A percentile compares a stretch with the other conserved stretches of the same genome.
Conservation (phyloP, 2,329 filamentous ascomycete species). For the Cercospora janseana region DNA sequence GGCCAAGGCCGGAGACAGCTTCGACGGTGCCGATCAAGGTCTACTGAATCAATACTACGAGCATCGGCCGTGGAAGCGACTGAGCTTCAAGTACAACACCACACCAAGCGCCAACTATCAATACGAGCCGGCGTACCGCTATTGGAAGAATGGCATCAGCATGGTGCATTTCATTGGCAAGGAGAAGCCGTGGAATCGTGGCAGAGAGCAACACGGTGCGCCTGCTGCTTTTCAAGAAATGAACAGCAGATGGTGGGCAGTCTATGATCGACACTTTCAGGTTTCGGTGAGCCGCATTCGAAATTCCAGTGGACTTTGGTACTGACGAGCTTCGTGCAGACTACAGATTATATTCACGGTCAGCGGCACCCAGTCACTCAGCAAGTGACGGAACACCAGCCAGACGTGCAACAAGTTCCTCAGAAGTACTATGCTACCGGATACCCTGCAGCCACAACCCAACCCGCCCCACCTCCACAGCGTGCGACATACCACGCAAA, state of each 20-base stretch:
- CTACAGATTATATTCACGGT: slow-evolving; percentile 23
- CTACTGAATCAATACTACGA: slow-evolving; percentile 92
- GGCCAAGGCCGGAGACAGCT: slow-evolving; percentile 83
- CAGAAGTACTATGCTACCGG: slow-evolving; percentile 28
- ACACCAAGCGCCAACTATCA: slow-evolving; percentile 97
- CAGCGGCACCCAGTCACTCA: slow-evolving; percentile 15
- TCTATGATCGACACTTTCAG: slow-evolving; percentile 84
- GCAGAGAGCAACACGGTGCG: slow-evolving; percentile 47
- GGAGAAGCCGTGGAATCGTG: slow-evolving; percentile 75
- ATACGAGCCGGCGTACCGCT: slow-evolving; percentile 89
- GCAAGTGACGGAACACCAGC: slow-evolving; percentile 13
- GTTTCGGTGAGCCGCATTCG: slow-evolving; percentile 32
- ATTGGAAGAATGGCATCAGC: slow-evolving; percentile 86
- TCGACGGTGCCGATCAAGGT: slow-evolving; percentile 95
- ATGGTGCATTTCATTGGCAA: slow-evolving; percentile 93
- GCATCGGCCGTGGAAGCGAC: slow-evolving; percentile 70
- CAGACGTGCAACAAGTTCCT: background rate
- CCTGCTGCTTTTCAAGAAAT: slow-evolving; percentile 75
- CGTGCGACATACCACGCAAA: background rate
- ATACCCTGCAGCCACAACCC: slow-evolving; percentile 28
- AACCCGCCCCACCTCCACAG: slow-evolving; percentile 7
- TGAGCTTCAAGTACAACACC: slow-evolving; percentile 96
- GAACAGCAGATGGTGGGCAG: slow-evolving; percentile 85
- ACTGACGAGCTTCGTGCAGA: slow-evolving; percentile 18
- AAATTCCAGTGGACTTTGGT: background rate